Conservation (phyloP, 2,329 filamentous ascomycete species). For the Gliomastix tumulicola region DNA sequence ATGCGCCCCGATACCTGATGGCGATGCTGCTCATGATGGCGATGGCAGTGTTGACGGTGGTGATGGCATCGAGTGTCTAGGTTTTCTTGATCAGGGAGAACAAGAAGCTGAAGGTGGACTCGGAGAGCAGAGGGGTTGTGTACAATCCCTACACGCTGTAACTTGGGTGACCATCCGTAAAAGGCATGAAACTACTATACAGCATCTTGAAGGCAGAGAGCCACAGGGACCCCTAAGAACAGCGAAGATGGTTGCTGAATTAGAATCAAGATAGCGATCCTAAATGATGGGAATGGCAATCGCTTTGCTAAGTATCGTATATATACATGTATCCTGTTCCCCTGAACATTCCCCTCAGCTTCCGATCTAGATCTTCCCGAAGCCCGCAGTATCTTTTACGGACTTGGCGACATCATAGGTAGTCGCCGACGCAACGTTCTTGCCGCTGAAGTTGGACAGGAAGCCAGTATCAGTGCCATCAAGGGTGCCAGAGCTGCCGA, state of each 20-base stretch:
- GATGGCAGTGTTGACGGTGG: conserved; percentile 6
- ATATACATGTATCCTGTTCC: too few species aligned
- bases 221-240: too few species aligned
- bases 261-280: too few species aligned
- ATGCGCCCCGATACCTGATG: conserved; percentile 4
- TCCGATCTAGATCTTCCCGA: conserved; percentile 35
- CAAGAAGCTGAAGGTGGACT: conserved; percentile 6
- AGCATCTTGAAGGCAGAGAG: too few species aligned
- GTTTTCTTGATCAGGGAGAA: conserved; percentile 7
- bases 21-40: conserved; percentile 7
- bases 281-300: too few species aligned
- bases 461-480: conserved; percentile 35
- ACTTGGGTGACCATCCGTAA: too few species aligned
- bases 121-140: conserved; percentile 3
- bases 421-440: conserved; percentile 40
- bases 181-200: too few species aligned
- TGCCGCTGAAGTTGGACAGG: conserved; percentile 41
- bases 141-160: conserved; percentile 9
- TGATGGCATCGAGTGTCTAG: conserved; percentile 4
- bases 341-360: too few species aligned
- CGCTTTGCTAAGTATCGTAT: too few species aligned
- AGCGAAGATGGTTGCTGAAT: too few species aligned
- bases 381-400: conserved; percentile 33
- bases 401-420: conserved; percentile 23
- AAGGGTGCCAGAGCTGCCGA: conserved; percentile 30